A percentile compares a stretch with the other conserved stretches of the same genome.
phyloP scores from a whole-genome alignment of 345 rosid species.

The Hibiscus syriacus region DNA sequence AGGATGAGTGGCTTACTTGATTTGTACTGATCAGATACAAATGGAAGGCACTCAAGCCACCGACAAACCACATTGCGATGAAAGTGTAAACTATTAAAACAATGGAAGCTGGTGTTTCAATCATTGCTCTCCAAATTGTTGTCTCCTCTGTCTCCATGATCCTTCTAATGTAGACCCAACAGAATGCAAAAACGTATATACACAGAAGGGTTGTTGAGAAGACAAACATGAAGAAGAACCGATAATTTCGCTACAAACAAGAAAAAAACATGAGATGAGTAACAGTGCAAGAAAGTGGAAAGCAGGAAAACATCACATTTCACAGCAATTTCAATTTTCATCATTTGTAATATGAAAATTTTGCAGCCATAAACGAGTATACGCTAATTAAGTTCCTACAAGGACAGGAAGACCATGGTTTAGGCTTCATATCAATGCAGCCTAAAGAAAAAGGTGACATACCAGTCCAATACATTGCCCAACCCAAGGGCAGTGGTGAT shows the following conservation, averaged over 20 bases:
- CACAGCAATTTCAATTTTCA: background rate
- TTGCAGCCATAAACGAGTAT: background rate
- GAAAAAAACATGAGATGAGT: background rate
- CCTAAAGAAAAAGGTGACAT: conserved; percentile 26
- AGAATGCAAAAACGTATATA: conserved; percentile 81
- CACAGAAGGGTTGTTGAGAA: conserved; percentile 81
- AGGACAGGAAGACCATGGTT: background rate
- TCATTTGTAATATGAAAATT: background rate
- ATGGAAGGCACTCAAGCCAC: conserved; percentile 90
- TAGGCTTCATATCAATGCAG: background rate
- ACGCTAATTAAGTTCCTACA: background rate
- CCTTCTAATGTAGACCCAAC: conserved; percentile 91
- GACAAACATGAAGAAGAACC: conserved; percentile 96
- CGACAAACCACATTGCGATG: conserved; percentile 94
- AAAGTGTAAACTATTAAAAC: conserved; percentile 82
- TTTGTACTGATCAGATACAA: conserved; percentile 89
- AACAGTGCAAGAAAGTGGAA: background rate
- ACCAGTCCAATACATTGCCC: conserved; percentile 98
- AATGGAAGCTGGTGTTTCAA: conserved; percentile 73
- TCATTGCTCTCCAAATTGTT: conserved; percentile 61
- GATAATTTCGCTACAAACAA: conserved; percentile 78
- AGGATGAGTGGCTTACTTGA: conserved; percentile 44
- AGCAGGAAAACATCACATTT: background rate
- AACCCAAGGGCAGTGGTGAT: conserved; percentile 99
- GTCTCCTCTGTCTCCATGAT: conserved; percentile 56